Evolutionary conservation across 1,284 basidiomycete genomes (phyloP).

Genomic region (Tylopilus sp.): DNA sequence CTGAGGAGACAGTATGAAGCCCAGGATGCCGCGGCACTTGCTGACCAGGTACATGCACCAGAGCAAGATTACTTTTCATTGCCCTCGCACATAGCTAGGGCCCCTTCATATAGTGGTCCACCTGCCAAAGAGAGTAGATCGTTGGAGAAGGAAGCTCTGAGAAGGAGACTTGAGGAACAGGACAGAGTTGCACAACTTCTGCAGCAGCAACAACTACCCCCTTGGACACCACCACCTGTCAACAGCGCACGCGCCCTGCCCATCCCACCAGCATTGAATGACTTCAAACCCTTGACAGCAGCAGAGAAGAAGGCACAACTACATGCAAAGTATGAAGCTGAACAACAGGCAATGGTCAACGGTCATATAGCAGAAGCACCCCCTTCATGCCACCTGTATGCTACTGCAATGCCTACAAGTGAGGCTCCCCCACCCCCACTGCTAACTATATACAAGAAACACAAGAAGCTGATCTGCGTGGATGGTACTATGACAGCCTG

Average conservation of each 20-base stretch:
- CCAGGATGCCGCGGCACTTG: slow-evolving; percentile 59
- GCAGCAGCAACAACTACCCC: slow-evolving; percentile 31
- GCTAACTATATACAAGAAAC: slow-evolving; percentile 79
- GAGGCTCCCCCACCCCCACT: slow-evolving; percentile 59
- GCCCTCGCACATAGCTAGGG: slow-evolving; percentile 31
- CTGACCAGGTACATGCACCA: slow-evolving; percentile 21
- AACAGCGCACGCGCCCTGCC: slow-evolving; percentile 35
- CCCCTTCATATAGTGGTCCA: slow-evolving; percentile 29
- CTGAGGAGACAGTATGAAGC: slow-evolving; percentile 61
- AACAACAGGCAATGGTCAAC: slow-evolving; percentile 46
- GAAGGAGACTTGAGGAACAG: slow-evolving; percentile 53
- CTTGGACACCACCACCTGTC: slow-evolving; percentile 39
- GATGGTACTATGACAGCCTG: slow-evolving; percentile 36
- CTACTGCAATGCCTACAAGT: slow-evolving; percentile 22
- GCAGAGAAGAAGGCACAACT: slow-evolving; percentile 78
- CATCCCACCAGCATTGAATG: slow-evolving; percentile 31
- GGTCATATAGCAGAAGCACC: slow-evolving; percentile 25
- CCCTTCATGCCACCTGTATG: slow-evolving; percentile 30
- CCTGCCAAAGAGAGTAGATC: slow-evolving; percentile 39
- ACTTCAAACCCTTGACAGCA: slow-evolving; percentile 60
- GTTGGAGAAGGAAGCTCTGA: slow-evolving; percentile 62
- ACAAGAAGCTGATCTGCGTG: slow-evolving; percentile 68
- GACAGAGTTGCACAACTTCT: slow-evolving; percentile 47
- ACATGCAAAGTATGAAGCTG: slow-evolving; percentile 65
- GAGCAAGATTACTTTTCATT: slow-evolving; percentile 32